Base-by-base conservation (phyloP, 176 grass and related monocot genomes). In the Coix lacrymajobi region DNA sequence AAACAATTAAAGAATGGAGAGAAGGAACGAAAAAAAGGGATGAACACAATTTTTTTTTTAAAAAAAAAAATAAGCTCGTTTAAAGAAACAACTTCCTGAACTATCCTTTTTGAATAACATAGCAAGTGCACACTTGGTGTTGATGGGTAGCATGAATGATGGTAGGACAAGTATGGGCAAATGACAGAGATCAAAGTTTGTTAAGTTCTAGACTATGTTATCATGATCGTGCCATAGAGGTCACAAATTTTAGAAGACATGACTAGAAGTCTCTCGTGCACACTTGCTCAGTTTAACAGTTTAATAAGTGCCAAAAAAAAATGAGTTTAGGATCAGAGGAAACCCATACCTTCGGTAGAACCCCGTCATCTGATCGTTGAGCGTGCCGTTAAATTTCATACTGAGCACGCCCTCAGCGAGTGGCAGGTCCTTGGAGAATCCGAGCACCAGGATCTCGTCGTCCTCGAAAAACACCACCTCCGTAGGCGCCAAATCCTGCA, bases 321-420 rank as follows among this genome's bases (percentile, higher is more conserved):
- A 16, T 32, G 40, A 33, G 25, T 32, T 49, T 3, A 25, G 62
- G 20, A 79, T 48, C 0, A 66, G n/a, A 68, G 29, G 31, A 71
- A 78, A 2, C 15, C 19, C n/a, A 44, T 65, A 94, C 95, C 95
- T 94, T 65, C 89, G 58, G 72, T 95, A 98, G 79, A 95, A 95
- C 2, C 96, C 96, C 62, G 79, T 93, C 88, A 98, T 84, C 76
- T 90, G 69, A 28, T 98, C 88, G 32, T 91, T 93, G 49, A 98
- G 84, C 19, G 79, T 83, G 28, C 92, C 96, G 4, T 48, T 80
- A 52, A 93, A 98, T 19, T 72, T 67, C 60, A 98, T 98, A 32
- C 33, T 65, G 57, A 98, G 82, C 73, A 91, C 6, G 20, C 82
- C 88, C 64, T 90, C 73, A 1, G 92, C 92, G 6, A 87, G n/a